A percentile compares a stretch with the other conserved stretches of the same genome.
phyloP scores from a whole-genome alignment of 345 rosid genomes.

The Citrus maxima region DNA sequence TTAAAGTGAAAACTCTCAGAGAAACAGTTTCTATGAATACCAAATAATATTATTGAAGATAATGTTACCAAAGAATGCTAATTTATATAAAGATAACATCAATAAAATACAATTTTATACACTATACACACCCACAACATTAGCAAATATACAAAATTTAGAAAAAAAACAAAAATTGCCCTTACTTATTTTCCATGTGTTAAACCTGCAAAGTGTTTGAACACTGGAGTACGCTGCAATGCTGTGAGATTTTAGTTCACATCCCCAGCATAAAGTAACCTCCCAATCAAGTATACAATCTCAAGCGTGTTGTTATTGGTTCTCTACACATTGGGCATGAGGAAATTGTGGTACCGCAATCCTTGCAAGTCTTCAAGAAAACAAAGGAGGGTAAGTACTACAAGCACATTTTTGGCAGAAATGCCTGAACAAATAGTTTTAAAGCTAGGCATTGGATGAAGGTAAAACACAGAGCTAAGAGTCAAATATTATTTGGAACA shows the following conservation, averaged over 20 bases:
- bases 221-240: too few species aligned
- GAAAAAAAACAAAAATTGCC: background rate
- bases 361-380: slow-evolving; percentile 73
- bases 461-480: background rate
- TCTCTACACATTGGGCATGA: slow-evolving; percentile 76
- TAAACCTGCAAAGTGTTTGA: background rate
- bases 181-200: background rate
- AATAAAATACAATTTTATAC: background rate
- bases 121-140: background rate
- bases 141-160: background rate
- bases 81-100: background rate
- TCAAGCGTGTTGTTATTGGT: slow-evolving; percentile 66
- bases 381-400: background rate
- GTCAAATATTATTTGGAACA: background rate
- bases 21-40: background rate
- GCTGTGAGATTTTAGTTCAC: background rate
- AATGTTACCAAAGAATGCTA: background rate
- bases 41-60: background rate
- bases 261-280: background rate
- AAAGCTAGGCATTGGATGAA: background rate
- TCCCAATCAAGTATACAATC: slow-evolving; percentile 48
- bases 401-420: background rate
- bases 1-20: background rate
- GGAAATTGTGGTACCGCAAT: slow-evolving; percentile 55
- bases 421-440: too few species aligned